Base-by-base conservation (phyloP, 192 early-diverging fungal genomes). In the Backusella parvicylindrica region DNA sequence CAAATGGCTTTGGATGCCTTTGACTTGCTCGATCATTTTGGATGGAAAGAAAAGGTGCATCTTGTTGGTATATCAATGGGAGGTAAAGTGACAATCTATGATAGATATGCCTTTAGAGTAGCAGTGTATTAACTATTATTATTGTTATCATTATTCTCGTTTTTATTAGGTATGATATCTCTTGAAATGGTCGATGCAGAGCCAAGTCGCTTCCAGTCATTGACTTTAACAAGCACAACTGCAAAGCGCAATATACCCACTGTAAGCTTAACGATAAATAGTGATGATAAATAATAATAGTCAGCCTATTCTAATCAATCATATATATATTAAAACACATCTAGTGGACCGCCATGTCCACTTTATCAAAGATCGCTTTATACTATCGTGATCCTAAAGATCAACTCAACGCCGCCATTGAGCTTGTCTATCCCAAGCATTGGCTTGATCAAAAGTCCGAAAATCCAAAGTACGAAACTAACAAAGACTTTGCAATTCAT, bases 21-120 rank as follows among this genome's bases (percentile, higher is more conserved):
- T 13, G 85, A 87, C 11, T 80, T 97, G 21, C 79, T 96, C 69
- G 88, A 88, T 64, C 86, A 87, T n/a, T 74, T 96, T 15, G 92
- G 86, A 0, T 97, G 95, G 95, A 86, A 64, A 1, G 64, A 79
- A 7, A 74, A 89, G 38, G 83, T 95, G 23, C 91, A 95, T 76
- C 23, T 95, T n/a, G 90, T 91, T 41, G 95, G 95, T 6, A 84
- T 95, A 5, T 95, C 93, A 0, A 85, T 97, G 88, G 94, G 95
- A 23, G 77, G 77, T 60, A 60, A 60, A 8, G 9, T 21, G 8
- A 53, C 18, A 53, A 9, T 38, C 37, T 38, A 0, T 38, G 4
- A 11, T 38, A 38, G 11, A 38, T 9, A 38, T 9, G 37, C 37
- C 37, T 9, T 4, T 38, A 38, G 11, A 38, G 47, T 30, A 92